phyloP scores from a whole-genome alignment of 1,284 basidiomycete species.

The Tilletiaria anomala region DNA sequence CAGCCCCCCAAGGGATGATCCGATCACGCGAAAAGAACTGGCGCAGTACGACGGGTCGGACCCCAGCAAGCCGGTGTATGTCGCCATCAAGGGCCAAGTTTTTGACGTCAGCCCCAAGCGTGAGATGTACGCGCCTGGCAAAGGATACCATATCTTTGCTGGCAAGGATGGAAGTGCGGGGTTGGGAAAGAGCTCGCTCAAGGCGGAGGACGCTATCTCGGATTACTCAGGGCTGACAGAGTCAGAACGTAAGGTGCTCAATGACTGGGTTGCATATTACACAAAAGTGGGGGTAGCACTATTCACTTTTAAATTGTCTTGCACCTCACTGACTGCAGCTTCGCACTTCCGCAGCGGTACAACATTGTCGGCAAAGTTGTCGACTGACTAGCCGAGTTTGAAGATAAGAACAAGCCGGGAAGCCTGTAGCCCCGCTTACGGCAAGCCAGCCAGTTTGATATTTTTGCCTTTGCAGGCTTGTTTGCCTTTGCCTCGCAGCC shows the following conservation, averaged over 20 bases:
- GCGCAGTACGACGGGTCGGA: slow-evolving; percentile 57
- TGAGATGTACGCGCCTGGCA: slow-evolving; percentile 55
- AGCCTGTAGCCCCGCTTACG: too few relatives aligned
- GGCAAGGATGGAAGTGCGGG: slow-evolving; percentile 61
- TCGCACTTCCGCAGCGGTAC: too few relatives aligned
- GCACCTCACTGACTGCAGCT: too few relatives aligned
- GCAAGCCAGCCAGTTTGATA: too few relatives aligned
- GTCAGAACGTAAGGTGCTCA: slow-evolving; percentile 64
- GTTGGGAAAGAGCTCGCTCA: slow-evolving; percentile 59
- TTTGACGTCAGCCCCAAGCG: slow-evolving; percentile 64
- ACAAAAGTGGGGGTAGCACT: too few relatives aligned
- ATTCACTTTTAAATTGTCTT: too few relatives aligned
- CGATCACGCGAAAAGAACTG: slow-evolving; percentile 42
- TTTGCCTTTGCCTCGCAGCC: too few relatives aligned
- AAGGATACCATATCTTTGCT: slow-evolving; percentile 46
- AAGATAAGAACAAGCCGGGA: too few relatives aligned
- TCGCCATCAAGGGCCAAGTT: slow-evolving; percentile 72
- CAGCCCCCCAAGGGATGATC: slow-evolving; percentile 1
- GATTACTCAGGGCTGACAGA: slow-evolving; percentile 68
- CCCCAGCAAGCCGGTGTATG: slow-evolving; percentile 57
- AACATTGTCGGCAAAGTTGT: slow-evolving; percentile 36
- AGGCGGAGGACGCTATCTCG: slow-evolving; percentile 68
- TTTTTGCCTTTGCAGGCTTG: too few relatives aligned
- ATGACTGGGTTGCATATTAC: slow-evolving; percentile 28
- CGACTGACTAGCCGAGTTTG: too few relatives aligned